Evolutionary conservation across 805 yeast species (phyloP), one percentile per base, ranked within the genome.

Genomic region (Candida boleticola): DNA sequence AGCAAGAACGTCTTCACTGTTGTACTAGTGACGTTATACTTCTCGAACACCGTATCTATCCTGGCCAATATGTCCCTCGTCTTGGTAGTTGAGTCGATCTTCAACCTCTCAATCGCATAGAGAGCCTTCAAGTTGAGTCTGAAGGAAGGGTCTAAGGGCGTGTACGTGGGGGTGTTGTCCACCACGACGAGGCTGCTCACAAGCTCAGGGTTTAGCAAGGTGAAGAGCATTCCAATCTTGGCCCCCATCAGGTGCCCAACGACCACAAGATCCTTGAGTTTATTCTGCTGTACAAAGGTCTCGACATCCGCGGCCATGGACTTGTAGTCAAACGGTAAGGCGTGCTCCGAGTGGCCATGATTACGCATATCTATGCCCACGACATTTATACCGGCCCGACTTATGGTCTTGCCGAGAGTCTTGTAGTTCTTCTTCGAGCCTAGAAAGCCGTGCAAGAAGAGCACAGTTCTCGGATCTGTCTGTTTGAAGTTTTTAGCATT

Each of bases 191-290:
- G 49, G 42, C 64, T 68, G 4, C 61, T 52, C 0, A 76, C 61
- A 26, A 60, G 42, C 3, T 64, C 67, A 1, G 78, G 78, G 35
- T 62, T 47, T 43, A 55, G 51, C 26, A 80, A 52, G 0, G 76
- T 59, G 1, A 68, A 66, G 36, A 71, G 42, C 73, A 80, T 70
- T 0, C 77, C 77, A 1, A 75, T 70, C 51, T 78, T 79, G 3
- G 82, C 84, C 1, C 86, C 86, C 77, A 80, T 73, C 16, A 82
- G 78, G 52, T 76, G 82, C 0, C 85, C 85, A 17, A 68, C 58
- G 21, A 66, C 48, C 2, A 62, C 56, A 7, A 43, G 42, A 4
- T 51, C 35, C 7, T 42, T 35, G 50, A 59, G 50, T 0, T 44
- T 17, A 13, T 43, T 33, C 10, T 57, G 51, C 27, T 61, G 48